Base-by-base conservation (phyloP, 768 basidiomycete genomes). In the Russula earlei region DNA sequence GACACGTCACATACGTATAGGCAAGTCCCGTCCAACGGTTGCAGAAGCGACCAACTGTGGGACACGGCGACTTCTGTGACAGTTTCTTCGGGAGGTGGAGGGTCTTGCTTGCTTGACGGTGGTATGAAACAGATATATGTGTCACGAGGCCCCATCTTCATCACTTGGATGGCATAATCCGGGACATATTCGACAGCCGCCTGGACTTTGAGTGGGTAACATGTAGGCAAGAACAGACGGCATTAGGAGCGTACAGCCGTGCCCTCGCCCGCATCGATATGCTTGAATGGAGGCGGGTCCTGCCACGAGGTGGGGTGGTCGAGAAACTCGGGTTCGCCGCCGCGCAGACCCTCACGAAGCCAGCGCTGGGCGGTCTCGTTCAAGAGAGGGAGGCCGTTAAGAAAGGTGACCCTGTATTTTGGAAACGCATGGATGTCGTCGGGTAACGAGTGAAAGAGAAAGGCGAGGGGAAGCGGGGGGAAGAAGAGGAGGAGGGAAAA, bases 381-480 rank as follows among this genome's bases (percentile, higher is more conserved):
- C 24, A 76, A 69, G 60, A 92, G 71, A 25, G 90, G 89, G n/a
- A 83, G 78, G 55, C 78, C 78, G 66, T 88, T 87, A 65, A 92
- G 79, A 69, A 88, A 92, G 38, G 82, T 72, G 58, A 92, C 83
- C 40, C 80, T 77, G 67, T 81, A 86, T 67, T 92, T 92, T 61
- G 90, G 91, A 66, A 84, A 90, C 0, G 90, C 84, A 68, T 82
- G 79, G 15, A 82, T 74, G 64, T 92, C 90, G 63, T 91, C 85
- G 27, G 90, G 88, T 44, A 89, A 75, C 9, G 84, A 81, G 65
- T 88, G 83, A 27, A 83, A 67, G n/a, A 73, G 40, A 41, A 64
- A 54, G 11, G 51, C 56, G 61, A 51, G 42, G 12, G 49, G 51
- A 27, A 65, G 33, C 4, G 49, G 40, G 5, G 62, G 58, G 25